Base-by-base conservation (phyloP, 208 protist genomes). In the Acanthamoeba royreba region DNA sequence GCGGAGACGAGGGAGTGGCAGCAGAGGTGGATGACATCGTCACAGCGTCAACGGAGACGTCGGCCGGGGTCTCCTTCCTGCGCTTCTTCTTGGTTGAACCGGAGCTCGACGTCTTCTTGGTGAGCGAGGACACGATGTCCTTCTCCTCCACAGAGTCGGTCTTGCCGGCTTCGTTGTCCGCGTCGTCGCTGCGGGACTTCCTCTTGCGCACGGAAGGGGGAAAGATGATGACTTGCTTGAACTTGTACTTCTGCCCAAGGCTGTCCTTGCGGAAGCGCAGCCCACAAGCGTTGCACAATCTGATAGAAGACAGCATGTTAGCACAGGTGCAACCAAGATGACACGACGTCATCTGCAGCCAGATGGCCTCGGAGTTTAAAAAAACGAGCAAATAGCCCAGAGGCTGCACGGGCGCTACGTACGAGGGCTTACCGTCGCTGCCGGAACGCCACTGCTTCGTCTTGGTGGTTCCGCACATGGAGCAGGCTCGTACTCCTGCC, bases 241-340 rank as follows among this genome's bases (percentile, higher is more conserved):
- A 88, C 52, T 88, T 88, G 81, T 46, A 88, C 81, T 88, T 88
- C n/a, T 88, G 81, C 22, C 81, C 81, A 4, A 88, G 45, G 25
- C 45, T 42, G 45, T 88, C 81, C 81, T 88, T 88, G 33, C 81
- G 40, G 81, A 46, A 88, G 19, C 81, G 45, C 45, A 88, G 81
- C 45, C 81, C 81, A n/a, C 81, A 88, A 9, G 81, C 81, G 81
- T 88, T 88, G 40, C 81, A 88, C 45, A 88, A 31, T 31, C 81
- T 88, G 81, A 4, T n/a, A n/a, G 15, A 40, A 79, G 13, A 40
- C 13, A 11, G 28, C 31, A 53, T 15, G 2, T 19, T 15, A 2
- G 8, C 11, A 42, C 2, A 58, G 19, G 47, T 33, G 17, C n/a
- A 31, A n/a, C 28, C 11, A 40, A 15, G 66, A 43, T 31, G n/a